phyloP scores from a whole-genome alignment of 2,329 filamentous ascomycete genomes.

The Colletotrichum musae region DNA sequence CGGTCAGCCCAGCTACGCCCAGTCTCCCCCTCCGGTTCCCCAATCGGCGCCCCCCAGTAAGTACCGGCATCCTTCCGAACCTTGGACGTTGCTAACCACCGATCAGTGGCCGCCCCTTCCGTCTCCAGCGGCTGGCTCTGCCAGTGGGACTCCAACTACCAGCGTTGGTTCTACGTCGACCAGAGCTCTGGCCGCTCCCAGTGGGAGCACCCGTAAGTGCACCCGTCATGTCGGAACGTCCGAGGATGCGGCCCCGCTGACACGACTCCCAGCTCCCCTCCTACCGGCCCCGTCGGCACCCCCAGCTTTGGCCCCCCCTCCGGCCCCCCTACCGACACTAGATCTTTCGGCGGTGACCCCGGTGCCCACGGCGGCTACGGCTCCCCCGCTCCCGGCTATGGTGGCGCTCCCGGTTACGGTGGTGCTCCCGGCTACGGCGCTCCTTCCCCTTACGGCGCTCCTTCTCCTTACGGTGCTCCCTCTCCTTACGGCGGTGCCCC shows the following conservation, averaged over 20 bases:
- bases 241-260: background rate
- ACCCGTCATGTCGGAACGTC: slow-evolving; percentile 44
- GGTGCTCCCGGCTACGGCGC: slow-evolving; percentile 26
- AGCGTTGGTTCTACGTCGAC: slow-evolving; percentile 77
- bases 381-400: slow-evolving; percentile 38
- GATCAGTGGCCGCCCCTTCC: slow-evolving; percentile 38
- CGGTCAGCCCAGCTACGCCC: slow-evolving; percentile 39
- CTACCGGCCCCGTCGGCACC: slow-evolving; percentile 29
- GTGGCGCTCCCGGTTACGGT: slow-evolving; percentile 33
- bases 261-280: slow-evolving; percentile 42
- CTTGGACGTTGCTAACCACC: background rate
- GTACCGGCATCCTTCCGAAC: slow-evolving; percentile 19
- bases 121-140: slow-evolving; percentile 74
- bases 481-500: slow-evolving; percentile 32
- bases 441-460: slow-evolving; percentile 21
- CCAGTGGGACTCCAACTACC: slow-evolving; percentile 72
- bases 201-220: slow-evolving; percentile 69
- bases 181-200: slow-evolving; percentile 72
- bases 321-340: slow-evolving; percentile 29
- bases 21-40: slow-evolving; percentile 42
- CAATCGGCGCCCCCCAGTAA: slow-evolving; percentile 51
- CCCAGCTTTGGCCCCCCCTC: slow-evolving; percentile 32
- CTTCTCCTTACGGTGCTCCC: slow-evolving; percentile 23
- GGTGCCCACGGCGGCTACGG: slow-evolving; percentile 30
- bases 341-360: slow-evolving; percentile 43